Percentiles rank a stretch among this genome's conserved stretches.
phyloP scores from a whole-genome alignment of 352 stramenopile species.

The Peronospora belbahrii region DNA sequence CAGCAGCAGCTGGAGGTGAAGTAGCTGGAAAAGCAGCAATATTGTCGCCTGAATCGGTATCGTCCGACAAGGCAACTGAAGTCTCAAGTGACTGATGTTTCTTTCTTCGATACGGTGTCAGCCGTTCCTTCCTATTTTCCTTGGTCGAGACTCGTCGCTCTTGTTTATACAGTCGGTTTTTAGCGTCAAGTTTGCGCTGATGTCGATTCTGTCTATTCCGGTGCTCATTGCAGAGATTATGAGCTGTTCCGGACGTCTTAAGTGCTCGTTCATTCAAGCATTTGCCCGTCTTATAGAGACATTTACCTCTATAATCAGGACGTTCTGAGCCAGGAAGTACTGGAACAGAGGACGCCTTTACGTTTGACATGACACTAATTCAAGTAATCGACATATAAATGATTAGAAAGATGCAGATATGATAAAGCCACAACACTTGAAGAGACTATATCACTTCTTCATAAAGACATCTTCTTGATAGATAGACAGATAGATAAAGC shows the following conservation, averaged over 20 bases:
- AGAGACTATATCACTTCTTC: too few species aligned
- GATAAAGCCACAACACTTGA: too few species aligned
- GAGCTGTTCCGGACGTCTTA: slow-evolving; percentile 70
- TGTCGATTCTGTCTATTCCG: slow-evolving; percentile 78
- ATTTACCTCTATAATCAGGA: slow-evolving; percentile 59
- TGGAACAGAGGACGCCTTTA: neutral
- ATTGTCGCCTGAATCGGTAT: slow-evolving; percentile 4
- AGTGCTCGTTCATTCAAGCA: slow-evolving; percentile 79
- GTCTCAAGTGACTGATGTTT: neutral
- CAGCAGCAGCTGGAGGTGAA: neutral
- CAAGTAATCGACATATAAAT: neutral
- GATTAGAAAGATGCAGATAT: too few species aligned
- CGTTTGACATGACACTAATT: slow-evolving; percentile 17
- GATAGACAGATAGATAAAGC: too few species aligned
- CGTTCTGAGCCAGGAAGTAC: slow-evolving; percentile 22
- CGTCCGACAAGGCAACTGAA: slow-evolving; percentile 2
- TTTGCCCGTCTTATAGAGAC: slow-evolving; percentile 85
- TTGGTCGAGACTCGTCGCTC: slow-evolving; percentile 29
- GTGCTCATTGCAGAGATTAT: slow-evolving; percentile 84
- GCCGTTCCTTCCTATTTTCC: slow-evolving; percentile 7
- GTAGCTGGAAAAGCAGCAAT: neutral
- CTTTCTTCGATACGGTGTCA: slow-evolving; percentile 19
- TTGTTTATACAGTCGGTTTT: slow-evolving; percentile 65
- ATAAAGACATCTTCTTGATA: too few species aligned
- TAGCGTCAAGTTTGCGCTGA: slow-evolving; percentile 82